Conservation (phyloP, 805 yeast species). For the Kodamaea hsintzibuensis region DNA sequence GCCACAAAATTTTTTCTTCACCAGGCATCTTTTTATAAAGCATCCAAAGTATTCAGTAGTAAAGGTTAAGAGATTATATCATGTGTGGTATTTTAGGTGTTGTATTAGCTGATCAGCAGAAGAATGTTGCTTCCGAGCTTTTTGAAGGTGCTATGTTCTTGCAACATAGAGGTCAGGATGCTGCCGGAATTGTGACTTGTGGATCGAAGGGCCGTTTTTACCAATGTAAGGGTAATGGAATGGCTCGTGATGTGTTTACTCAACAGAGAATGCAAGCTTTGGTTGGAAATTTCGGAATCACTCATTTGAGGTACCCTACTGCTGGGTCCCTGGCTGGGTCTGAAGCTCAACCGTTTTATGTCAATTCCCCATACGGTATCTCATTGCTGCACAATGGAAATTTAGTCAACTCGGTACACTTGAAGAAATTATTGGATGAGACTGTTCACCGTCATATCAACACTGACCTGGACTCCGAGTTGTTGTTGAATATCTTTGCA, state of each 20-base stretch:
- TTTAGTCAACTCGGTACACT: slow-evolving; percentile 79
- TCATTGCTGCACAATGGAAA: slow-evolving; percentile 92
- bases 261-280: slow-evolving; percentile 73
- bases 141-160: slow-evolving; percentile 90
- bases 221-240: slow-evolving; percentile 98
- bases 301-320: slow-evolving; percentile 94
- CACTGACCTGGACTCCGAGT: slow-evolving; percentile 95
- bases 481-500: slow-evolving; percentile 86
- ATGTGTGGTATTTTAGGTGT: slow-evolving; percentile 98
- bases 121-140: slow-evolving; percentile 82
- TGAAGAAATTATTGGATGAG: slow-evolving; percentile 82
- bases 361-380: slow-evolving; percentile 95
- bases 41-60: not conserved
- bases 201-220: slow-evolving; percentile 90
- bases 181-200: slow-evolving; percentile 98
- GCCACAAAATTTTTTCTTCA: slow-evolving; percentile 8
- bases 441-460: slow-evolving; percentile 95
- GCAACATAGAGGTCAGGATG: slow-evolving; percentile 98
- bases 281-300: slow-evolving; percentile 93
- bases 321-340: slow-evolving; percentile 95
- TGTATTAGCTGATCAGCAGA: slow-evolving; percentile 71
- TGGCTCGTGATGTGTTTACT: slow-evolving; percentile 97
- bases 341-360: slow-evolving; percentile 98
- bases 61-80: not conserved
- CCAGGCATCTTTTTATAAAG: slow-evolving; percentile 4